phyloP scores from a whole-genome alignment of 345 rosid genomes.

The Linum lewisii region DNA sequence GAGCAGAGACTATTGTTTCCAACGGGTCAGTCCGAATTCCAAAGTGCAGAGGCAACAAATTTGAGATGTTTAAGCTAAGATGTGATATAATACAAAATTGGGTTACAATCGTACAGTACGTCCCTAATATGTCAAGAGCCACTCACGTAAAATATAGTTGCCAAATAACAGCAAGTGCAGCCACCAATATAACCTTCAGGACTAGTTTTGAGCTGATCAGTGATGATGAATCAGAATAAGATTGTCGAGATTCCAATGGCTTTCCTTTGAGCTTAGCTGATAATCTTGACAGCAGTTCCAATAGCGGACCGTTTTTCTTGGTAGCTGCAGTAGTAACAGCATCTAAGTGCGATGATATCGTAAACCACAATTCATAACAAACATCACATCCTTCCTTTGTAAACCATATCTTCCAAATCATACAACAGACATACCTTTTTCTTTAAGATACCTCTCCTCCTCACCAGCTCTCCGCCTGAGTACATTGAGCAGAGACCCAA shows the following conservation, averaged over 20 bases:
- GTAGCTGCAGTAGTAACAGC: conserved; percentile 27
- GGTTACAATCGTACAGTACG: too few species aligned
- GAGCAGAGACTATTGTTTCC: too few species aligned
- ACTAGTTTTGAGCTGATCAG: conserved; percentile 34
- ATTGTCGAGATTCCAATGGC: conserved; percentile 21
- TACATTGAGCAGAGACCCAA: conserved; percentile 83
- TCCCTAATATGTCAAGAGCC: too few species aligned
- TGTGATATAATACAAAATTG: too few species aligned
- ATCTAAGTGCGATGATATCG: background rate
- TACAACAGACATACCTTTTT: conserved; percentile 39
- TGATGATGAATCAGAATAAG: conserved; percentile 24
- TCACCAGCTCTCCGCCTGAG: conserved; percentile 59
- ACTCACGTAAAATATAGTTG: conserved; percentile 34
- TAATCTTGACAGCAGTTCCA: conserved; percentile 36
- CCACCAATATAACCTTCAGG: conserved; percentile 48
- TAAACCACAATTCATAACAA: background rate
- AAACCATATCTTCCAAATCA: background rate
- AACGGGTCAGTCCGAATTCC: too few species aligned
- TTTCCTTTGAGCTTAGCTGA: conserved; percentile 52
- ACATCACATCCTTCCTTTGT: too few species aligned
- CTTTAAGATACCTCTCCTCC: conserved; percentile 71
- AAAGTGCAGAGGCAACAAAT: too few species aligned
- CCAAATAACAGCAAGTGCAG: conserved; percentile 57
- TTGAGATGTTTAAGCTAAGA: too few species aligned
- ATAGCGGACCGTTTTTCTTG: conserved; percentile 28